phyloP scores from a whole-genome alignment of 2,329 filamentous ascomycete genomes.

The Stemphylium beticola region DNA sequence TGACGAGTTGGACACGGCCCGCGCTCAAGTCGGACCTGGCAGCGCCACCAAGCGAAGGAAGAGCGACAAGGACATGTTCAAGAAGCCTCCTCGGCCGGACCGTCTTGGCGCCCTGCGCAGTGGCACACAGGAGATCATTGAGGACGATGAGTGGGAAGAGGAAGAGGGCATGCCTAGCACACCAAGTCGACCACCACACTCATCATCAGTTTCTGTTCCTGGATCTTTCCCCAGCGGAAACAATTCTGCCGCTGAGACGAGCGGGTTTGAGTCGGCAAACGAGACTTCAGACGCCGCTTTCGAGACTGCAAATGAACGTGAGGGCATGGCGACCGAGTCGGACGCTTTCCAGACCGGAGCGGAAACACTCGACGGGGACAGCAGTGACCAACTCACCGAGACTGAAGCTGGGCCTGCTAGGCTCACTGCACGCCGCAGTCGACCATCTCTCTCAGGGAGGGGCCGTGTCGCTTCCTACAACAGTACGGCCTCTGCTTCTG shows the following conservation, averaged over 20 bases:
- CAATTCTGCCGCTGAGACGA: conserved; percentile 44
- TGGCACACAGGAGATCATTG: conserved; percentile 76
- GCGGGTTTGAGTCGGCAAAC: conserved; percentile 74
- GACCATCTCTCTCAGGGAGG: conserved; percentile 54
- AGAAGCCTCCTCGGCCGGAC: conserved; percentile 76
- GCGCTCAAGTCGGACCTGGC: conserved; percentile 55
- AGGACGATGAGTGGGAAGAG: conserved; percentile 87
- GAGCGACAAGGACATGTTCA: conserved; percentile 65
- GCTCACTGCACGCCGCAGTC: conserved; percentile 43
- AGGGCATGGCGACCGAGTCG: conserved; percentile 74
- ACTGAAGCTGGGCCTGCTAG: conserved; percentile 67
- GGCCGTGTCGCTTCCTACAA: conserved; percentile 73
- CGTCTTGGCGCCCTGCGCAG: conserved; percentile 77
- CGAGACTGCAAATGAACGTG: conserved; percentile 78
- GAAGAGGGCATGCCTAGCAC: conserved; percentile 64
- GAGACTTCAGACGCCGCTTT: conserved; percentile 70
- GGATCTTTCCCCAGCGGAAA: conserved; percentile 42
- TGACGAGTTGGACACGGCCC: conserved; percentile 81
- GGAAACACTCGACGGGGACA: conserved; percentile 73
- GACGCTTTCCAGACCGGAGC: conserved; percentile 95
- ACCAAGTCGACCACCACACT: conserved; percentile 56
- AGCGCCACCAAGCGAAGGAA: conserved; percentile 63
- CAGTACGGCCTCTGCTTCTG: conserved; percentile 88
- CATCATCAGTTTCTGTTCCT: conserved; percentile 31
- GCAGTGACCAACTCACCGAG: conserved; percentile 81